Evolutionary conservation across 139 green algal genomes (phyloP), one percentile per base, ranked within the genome.

Genomic region (Haematococcus lacustris): DNA sequence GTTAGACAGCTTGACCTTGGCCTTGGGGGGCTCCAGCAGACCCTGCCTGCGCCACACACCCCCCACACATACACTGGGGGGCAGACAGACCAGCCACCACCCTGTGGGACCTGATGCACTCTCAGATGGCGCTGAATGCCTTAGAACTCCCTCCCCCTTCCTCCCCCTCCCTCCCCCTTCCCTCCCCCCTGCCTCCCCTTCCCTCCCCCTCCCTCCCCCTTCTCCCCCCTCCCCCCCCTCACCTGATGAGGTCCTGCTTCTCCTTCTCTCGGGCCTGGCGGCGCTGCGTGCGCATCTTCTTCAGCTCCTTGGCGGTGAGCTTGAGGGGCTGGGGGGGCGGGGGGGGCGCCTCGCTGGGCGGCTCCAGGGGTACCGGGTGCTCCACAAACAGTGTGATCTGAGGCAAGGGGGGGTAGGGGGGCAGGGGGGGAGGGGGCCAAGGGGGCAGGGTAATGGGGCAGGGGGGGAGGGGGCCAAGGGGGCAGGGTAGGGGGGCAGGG

Each of bases 1-100:
- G 86, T 98, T 99, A 79, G 86, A 89, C 47, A 99, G 91, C 83
- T 97, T 97, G 37, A 98, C 88, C 83, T 98, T 98, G 78, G 94
- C 88, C 78, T 93, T 92, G 26, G 95, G 91, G 5, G 95, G 86
- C 83, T 98, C 94, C 68, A 99, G 80, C 77, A 99, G 80, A 1
- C 95, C 95, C 78, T 96, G 85, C 67, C 73, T 81, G 62, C 57
- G 38, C 3, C 47, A 28, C 38, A 13, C 43, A 53, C 43, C n/a
- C n/a, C n/a, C n/a, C n/a, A 17, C 43, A 53, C 43, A 53, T 53
- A 17, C 43, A 53, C 9, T 53, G 43, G 9, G 9, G n/a, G 23
- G 26, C 57, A 64, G n/a, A n/a, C n/a, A n/a, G n/a, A n/a, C n/a
- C n/a, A n/a, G n/a, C n/a, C n/a, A n/a, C n/a, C n/a, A n/a, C n/a